Conservation (phyloP, 2,329 filamentous ascomycete species). For the Fusarium albosuccineum region DNA sequence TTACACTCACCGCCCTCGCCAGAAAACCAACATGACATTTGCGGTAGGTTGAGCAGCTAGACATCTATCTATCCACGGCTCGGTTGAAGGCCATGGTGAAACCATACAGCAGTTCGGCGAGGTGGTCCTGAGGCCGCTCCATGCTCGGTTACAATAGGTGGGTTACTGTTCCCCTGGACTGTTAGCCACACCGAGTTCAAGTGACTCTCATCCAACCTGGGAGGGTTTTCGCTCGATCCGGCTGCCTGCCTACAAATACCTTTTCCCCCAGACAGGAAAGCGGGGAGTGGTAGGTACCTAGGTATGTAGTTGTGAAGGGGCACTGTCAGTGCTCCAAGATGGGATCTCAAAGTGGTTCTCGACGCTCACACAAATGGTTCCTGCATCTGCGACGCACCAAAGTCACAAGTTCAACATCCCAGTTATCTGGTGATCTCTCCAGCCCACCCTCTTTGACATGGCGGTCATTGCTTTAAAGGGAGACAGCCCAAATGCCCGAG, state of each 20-base stretch:
- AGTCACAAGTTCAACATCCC: constrained; percentile 28
- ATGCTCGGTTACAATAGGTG: background rate
- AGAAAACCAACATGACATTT: constrained; percentile 25
- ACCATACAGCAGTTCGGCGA: constrained; percentile 17
- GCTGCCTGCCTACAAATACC: constrained; percentile 5
- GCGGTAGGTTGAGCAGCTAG: constrained; percentile 11
- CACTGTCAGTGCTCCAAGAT: constrained; percentile 15
- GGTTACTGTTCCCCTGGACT: constrained; percentile 18
- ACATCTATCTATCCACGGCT: constrained; percentile 1
- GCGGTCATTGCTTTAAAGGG: constrained; percentile 16
- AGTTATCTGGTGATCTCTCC: constrained; percentile 34
- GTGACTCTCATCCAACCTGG: background rate
- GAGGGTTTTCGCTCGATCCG: constrained; percentile 3
- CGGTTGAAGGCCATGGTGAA: constrained; percentile 4
- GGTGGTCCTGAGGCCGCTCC: constrained; percentile 26
- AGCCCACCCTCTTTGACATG: constrained; percentile 23
- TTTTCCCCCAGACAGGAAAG: constrained; percentile 1
- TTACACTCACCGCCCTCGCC: constrained; percentile 35
- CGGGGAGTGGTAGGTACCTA: constrained; percentile 3
- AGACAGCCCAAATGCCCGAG: constrained; percentile 1
- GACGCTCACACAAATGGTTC: constrained; percentile 27
- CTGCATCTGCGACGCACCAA: constrained; percentile 36
- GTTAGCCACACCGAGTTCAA: constrained; percentile 7
- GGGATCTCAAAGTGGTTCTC: constrained; percentile 24
- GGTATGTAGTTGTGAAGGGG: background rate